Evolutionary conservation across 2,329 filamentous ascomycete species (phyloP), one percentile per base, ranked within the genome.

Genomic region (Apiospora arundinis): DNA sequence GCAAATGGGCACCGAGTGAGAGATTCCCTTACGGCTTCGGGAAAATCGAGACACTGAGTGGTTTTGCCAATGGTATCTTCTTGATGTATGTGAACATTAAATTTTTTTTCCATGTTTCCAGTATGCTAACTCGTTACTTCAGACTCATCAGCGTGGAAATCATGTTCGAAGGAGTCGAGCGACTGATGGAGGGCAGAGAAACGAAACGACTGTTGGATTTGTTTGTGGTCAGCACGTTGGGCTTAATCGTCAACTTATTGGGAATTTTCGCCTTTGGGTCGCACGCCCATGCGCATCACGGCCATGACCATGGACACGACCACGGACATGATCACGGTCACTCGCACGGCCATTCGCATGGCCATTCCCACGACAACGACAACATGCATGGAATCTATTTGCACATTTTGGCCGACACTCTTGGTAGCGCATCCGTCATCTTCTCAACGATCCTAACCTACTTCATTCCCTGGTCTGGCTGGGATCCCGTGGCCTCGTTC

Each of bases 361-460:
- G 70, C 18, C 81, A 83, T 68, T 70, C 72, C 9, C 82, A 85
- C 69, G 92, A 94, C 73, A 97, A 97, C 80, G 96, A 99, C 77
- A 99, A 99, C 79, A 98, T 99, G 95, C 84, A 96, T 76, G 96
- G 96, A 16, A 98, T 99, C 75, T 99, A 97, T 82, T 86, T 99
- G 25, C 96, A 99, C 78, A 93, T 99, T 68, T 87, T 98, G 40
- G 96, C 96, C 7, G 96, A 99, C 80, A 97, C 96, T 0, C 90
- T 98, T 42, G 96, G 96, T 37, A 98, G 95, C 70, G 93, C 95
- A 1, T 96, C 96, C 0, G 96, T 99, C 67, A 97, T 99, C 73
- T 90, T 95, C 45, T 98, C 95, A 9, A 99, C 96, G 0, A 85
- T 94, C 0, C 86, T 98, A 28, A 97, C 97, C 0, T 92, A 97